These are phyloP conservation scores for Saitozyma sp. DNA, from an alignment of 768 basidiomycete genomes.

Conservation along the genomic window DNA sequence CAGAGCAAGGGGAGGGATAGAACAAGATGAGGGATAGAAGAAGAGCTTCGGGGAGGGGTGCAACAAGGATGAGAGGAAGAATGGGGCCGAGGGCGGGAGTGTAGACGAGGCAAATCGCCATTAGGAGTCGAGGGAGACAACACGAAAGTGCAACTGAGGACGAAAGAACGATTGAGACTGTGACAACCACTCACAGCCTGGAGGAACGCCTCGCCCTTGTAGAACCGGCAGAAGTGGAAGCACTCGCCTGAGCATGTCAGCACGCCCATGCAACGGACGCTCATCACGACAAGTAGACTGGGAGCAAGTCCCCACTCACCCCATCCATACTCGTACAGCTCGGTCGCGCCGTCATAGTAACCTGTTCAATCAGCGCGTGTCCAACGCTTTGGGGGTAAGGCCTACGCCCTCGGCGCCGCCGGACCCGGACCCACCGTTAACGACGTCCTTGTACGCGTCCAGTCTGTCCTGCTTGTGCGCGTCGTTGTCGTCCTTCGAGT, in stretches of 20 bases:
- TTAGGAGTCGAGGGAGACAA: neutral
- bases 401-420: neutral
- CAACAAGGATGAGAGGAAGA: no score
- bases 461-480: slow-evolving; percentile 71
- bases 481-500: slow-evolving; percentile 67
- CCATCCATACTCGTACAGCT: slow-evolving; percentile 85
- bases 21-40: neutral
- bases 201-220: slow-evolving; percentile 67
- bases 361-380: slow-evolving; percentile 56
- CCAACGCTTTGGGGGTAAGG: neutral
- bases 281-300: neutral
- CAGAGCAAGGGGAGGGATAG: neutral
- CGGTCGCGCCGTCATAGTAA: slow-evolving; percentile 95
- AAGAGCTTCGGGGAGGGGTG: no score
- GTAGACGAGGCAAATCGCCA: no score
- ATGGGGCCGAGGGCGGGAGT: no score
- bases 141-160: neutral
- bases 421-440: slow-evolving; percentile 69
- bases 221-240: slow-evolving; percentile 97
- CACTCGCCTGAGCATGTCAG: slow-evolving; percentile 66
- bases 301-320: slow-evolving; percentile 10
- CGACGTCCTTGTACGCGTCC: slow-evolving; percentile 83
- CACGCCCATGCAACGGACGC: neutral
- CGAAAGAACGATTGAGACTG: neutral
- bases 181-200: slow-evolving; percentile 38